Base-by-base conservation (phyloP, 2,329 filamentous ascomycete species). In the Pyrenophora graminea region DNA sequence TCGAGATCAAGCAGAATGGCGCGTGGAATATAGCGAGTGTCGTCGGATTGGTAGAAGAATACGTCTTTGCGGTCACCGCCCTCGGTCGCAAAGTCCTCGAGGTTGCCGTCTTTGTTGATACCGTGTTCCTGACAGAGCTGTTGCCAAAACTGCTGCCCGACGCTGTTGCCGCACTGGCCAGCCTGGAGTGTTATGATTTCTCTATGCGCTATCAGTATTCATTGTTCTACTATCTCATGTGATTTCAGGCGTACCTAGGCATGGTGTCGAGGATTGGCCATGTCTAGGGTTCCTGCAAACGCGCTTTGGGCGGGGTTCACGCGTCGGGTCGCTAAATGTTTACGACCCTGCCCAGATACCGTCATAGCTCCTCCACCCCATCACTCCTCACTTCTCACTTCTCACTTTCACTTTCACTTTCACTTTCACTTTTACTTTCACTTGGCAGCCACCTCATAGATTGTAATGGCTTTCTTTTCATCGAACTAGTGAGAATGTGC, bases 121-220 rank as follows among this genome's bases (percentile, higher is more conserved):
- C 95, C 94, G 73, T 99, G 94, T 77, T 99, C 94, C 73, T 93
- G 89, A 76, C 94, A 99, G 54, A 97, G 85, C 77, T 97, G 94
- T 75, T 97, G 93, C 94, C 94, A 99, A 78, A 99, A 99, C 73
- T 97, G 91, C 69, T 90, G 93, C 53, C 94, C 94, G 74, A 97
- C 93, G 85, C 92, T 97, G 80, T 97, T 97, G 84, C 93, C 94
- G 83, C 94, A 97, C 78, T 97, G 94, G 83, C 94, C 94, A 61
- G 95, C 93, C 79, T 99, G 94, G 68, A 99, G 89, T 57, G 95
- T 99, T 77, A 99, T 99, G 69, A 99, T 99, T 84, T 99, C 94
- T 77, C 94, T 97, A 66, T 1, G 6, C 6, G 18, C 5, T 18
- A 37, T 65, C n/a, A 63, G 56, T 19, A 38, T 65, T n/a, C 19